A percentile compares a stretch with the other conserved stretches of the same genome.
Evolutionary conservation across 179 eudicot species (phyloP).

Genomic region (Drosera spatulata): DNA sequence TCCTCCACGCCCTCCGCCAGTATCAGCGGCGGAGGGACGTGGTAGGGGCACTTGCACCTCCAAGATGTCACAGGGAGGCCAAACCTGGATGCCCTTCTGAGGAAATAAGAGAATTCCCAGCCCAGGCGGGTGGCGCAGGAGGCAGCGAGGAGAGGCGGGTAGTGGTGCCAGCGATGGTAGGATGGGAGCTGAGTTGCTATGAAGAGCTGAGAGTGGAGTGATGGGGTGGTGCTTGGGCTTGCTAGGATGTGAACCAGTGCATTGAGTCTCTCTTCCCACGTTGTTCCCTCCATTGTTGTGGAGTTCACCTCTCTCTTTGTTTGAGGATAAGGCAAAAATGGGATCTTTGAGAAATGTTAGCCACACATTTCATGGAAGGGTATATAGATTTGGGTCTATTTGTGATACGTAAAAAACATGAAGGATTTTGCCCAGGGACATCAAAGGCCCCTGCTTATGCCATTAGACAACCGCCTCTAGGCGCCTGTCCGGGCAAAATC

Average conservation of each 20-base stretch:
- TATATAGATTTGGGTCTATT: too few species aligned
- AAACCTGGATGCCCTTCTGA: conserved; percentile 46
- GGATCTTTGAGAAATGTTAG: too few species aligned
- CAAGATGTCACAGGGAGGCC: conserved; percentile 58
- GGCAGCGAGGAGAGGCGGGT: conserved; percentile 41
- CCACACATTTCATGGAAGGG: too few species aligned
- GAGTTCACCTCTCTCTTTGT: too few species aligned
- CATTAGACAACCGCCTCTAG: too few species aligned
- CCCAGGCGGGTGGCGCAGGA: conserved; percentile 13
- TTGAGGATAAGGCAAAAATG: too few species aligned
- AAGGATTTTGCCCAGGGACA: too few species aligned
- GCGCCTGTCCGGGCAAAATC: too few species aligned
- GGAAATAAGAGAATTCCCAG: conserved; percentile 50
- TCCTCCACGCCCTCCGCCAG: conserved; percentile 69
- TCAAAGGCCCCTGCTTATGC: too few species aligned
- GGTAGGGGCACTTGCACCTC: conserved; percentile 83
- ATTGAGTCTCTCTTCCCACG: conserved; percentile 56
- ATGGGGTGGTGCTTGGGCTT: conserved; percentile 55
- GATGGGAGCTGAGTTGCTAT: conserved; percentile 74
- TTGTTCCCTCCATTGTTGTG: conserved; percentile 43
- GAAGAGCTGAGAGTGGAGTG: conserved; percentile 68
- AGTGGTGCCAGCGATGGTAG: conserved; percentile 79
- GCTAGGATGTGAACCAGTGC: conserved; percentile 76
- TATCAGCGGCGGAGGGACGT: conserved; percentile 55
- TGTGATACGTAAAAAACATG: too few species aligned